phyloP scores from a whole-genome alignment of 495 filamentous ascomycete genomes.

The Podospora didyma region DNA sequence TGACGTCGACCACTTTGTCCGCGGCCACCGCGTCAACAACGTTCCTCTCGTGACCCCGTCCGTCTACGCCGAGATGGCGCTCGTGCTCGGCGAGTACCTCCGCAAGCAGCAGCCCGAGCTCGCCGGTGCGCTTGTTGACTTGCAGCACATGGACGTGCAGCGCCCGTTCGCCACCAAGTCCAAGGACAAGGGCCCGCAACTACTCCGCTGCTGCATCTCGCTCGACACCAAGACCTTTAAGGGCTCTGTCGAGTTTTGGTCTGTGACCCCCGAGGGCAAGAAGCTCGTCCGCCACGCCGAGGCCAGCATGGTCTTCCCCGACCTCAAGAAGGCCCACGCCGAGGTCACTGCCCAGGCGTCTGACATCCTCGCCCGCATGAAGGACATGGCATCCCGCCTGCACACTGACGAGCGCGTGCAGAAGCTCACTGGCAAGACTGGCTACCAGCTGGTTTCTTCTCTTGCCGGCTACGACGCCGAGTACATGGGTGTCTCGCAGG shows the following conservation, averaged over 20 bases:
- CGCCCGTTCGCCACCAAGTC: constrained; percentile 45
- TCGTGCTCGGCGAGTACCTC: constrained; percentile 61
- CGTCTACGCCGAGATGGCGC: constrained; percentile 68
- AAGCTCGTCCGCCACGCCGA: not conserved
- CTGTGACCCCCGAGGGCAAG: not conserved
- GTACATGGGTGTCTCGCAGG: constrained; percentile 64
- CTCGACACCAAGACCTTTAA: not conserved
- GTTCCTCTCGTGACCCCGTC: constrained; percentile 41
- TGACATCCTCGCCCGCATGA: not conserved
- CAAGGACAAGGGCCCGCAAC: not conserved
- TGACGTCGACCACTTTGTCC: constrained; percentile 52
- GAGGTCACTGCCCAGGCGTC: not conserved
- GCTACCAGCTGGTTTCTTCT: constrained; percentile 62
- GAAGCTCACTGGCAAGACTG: constrained; percentile 28
- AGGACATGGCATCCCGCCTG: constrained; percentile 36
- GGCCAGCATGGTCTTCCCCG: not conserved
- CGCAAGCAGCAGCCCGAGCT: constrained; percentile 45
- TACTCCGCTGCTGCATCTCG: not conserved
- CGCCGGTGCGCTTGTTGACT: constrained; percentile 47
- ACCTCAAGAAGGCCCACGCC: not conserved
- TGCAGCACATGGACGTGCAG: constrained; percentile 46
- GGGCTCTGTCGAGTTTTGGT: not conserved
- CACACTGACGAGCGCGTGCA: constrained; percentile 43
- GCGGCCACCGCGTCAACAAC: constrained; percentile 65
- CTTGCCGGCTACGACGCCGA: constrained; percentile 60